Evolutionary conservation across 108 stramenopile species (phyloP).

Genomic region (Pseudonitzschia delicatissima): DNA sequence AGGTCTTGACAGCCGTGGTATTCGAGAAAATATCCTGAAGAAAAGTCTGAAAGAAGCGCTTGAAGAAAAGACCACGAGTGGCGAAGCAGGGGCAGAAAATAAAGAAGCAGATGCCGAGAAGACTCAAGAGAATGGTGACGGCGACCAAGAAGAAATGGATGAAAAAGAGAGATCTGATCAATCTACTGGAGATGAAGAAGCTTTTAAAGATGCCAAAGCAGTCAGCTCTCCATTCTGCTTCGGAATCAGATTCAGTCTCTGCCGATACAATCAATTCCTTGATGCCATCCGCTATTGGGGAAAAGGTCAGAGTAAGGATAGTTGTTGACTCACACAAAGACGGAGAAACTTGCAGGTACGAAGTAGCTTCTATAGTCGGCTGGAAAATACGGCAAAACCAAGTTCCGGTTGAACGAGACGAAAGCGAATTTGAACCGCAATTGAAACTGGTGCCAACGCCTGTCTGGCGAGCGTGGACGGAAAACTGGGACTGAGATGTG

Average conservation of each 20-base stretch:
- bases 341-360: constrained; percentile 60
- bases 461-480: constrained; percentile 50
- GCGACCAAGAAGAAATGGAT: constrained; percentile 37
- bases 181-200: constrained; percentile 2
- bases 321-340: constrained; percentile 55
- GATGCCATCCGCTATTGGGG: constrained; percentile 57
- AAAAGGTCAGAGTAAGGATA: constrained; percentile 57
- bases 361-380: constrained; percentile 56
- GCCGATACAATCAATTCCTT: constrained; percentile 29
- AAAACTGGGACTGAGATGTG: constrained; percentile 51
- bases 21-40: constrained; percentile 63
- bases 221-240: background rate
- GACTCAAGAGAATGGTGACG: constrained; percentile 15
- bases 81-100: constrained; percentile 17
- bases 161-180: constrained; percentile 25
- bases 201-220: constrained; percentile 11
- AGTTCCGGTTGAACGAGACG: constrained; percentile 29
- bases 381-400: constrained; percentile 52
- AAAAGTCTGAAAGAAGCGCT: constrained; percentile 68
- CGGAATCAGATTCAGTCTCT: constrained; percentile 20
- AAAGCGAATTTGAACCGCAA: constrained; percentile 28
- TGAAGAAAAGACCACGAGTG: constrained; percentile 46
- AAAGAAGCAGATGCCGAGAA: constrained; percentile 3
- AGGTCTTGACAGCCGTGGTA: constrained; percentile 62
- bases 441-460: constrained; percentile 29